Conservation (phyloP, 2,329 filamentous ascomycete genomes). For the Penicillium sp. region DNA sequence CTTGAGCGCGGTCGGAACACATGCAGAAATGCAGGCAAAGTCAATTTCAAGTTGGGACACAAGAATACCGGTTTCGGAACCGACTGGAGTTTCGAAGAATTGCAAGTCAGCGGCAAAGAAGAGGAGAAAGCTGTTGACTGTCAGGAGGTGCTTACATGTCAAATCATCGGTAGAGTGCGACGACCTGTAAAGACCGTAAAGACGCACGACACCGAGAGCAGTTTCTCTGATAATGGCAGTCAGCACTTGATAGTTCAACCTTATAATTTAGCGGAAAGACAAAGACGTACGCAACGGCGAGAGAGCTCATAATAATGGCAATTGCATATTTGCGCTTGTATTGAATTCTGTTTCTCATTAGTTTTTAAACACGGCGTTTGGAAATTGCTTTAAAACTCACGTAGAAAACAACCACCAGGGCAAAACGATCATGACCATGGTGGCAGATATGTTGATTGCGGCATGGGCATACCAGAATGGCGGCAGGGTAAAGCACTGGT, state of each 20-base stretch:
- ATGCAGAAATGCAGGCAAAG: constrained; percentile 6
- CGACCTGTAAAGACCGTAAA: constrained; percentile 3
- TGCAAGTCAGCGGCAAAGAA: too few relatives aligned
- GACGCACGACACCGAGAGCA: constrained; percentile 1
- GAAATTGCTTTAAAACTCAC: background rate
- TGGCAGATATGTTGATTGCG: background rate
- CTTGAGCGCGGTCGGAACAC: constrained; percentile 1
- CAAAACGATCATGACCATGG: constrained; percentile 3
- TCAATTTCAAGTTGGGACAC: constrained; percentile 8
- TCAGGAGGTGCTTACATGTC: background rate
- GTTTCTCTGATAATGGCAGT: background rate
- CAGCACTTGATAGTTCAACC: background rate
- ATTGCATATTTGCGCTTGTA: constrained; percentile 2
- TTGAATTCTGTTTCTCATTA: background rate
- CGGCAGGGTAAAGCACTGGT: constrained; percentile 1
- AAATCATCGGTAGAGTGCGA: background rate
- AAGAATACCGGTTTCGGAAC: background rate
- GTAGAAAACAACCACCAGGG: constrained; percentile 8
- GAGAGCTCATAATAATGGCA: constrained; percentile 1
- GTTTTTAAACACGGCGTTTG: background rate
- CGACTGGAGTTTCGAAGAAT: background rate
- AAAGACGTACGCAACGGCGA: background rate
- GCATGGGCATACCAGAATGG: constrained; percentile 8
- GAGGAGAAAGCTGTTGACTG: background rate
- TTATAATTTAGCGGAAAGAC: background rate